Evolutionary conservation across 495 filamentous ascomycete genomes (phyloP).

Genomic region (Stereocaulon alpinum): DNA sequence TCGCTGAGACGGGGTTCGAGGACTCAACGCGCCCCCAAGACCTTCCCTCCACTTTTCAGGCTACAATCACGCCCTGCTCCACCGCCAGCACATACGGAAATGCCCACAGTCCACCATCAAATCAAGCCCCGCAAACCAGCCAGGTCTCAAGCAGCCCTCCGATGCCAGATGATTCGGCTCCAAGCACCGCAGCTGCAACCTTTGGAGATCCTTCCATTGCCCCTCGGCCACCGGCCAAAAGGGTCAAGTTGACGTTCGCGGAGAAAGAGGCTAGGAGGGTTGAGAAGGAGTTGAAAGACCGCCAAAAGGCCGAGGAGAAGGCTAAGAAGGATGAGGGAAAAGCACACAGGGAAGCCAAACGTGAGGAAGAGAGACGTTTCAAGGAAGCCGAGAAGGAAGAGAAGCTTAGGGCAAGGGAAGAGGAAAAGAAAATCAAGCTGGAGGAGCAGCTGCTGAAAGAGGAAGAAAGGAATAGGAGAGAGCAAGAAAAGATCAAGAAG

Average conservation of each 20-base stretch:
- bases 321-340: constrained; percentile 39
- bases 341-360: constrained; percentile 38
- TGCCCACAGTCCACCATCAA: not conserved
- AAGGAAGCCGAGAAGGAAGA: constrained; percentile 39
- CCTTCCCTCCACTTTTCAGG: not conserved
- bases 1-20: constrained; percentile 19
- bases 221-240: constrained; percentile 30
- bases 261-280: constrained; percentile 44
- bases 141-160: not conserved
- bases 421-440: constrained; percentile 34
- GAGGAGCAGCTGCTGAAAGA: constrained; percentile 51
- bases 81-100: not conserved
- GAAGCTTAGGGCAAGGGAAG: constrained; percentile 34
- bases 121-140: not conserved
- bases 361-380: constrained; percentile 34
- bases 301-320: constrained; percentile 35
- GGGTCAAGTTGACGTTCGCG: constrained; percentile 42
- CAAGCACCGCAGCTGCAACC: not conserved
- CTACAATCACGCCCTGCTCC: not conserved
- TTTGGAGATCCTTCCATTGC: constrained; percentile 3
- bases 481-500: constrained; percentile 59
- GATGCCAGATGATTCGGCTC: not conserved
- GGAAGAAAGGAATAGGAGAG: constrained; percentile 51
- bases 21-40: constrained; percentile 11
- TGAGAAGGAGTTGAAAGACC: constrained; percentile 46